These are phyloP conservation scores for Dactylella cylindrospora DNA, from an alignment of 2,329 filamentous ascomycete species.

Conservation along the genomic window DNA sequence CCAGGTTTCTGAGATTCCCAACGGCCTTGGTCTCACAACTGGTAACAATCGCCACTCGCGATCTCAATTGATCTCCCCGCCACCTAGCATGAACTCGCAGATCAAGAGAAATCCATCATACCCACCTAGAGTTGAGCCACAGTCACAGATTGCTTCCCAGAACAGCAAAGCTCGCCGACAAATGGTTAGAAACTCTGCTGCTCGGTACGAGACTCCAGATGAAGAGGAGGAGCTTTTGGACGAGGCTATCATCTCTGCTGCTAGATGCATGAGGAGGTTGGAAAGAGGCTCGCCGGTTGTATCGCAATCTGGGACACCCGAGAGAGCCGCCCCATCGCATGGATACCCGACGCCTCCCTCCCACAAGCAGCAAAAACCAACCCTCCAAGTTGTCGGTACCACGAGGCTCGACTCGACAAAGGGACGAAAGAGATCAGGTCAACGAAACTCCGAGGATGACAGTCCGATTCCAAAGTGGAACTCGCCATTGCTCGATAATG, in stretches of 20 bases:
- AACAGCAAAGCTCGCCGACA: slow-evolving; percentile 62
- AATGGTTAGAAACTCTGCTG: slow-evolving; percentile 58
- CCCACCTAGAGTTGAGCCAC: slow-evolving; percentile 53
- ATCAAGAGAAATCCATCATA: slow-evolving; percentile 51
- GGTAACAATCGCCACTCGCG: slow-evolving; percentile 41
- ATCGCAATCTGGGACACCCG: slow-evolving; percentile 59
- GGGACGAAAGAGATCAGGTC: slow-evolving; percentile 65
- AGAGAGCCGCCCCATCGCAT: slow-evolving; percentile 44
- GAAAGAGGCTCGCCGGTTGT: slow-evolving; percentile 65
- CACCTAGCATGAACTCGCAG: slow-evolving; percentile 55
- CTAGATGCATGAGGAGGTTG: slow-evolving; percentile 57
- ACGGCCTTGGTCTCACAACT: slow-evolving; percentile 18
- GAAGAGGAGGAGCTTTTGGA: slow-evolving; percentile 96
- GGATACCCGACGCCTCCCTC: slow-evolving; percentile 73
- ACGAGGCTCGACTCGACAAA: slow-evolving; percentile 64
- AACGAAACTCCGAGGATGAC: slow-evolving; percentile 60
- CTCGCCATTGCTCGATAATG: slow-evolving; percentile 91
- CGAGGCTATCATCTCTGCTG: slow-evolving; percentile 59
- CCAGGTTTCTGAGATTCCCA: slow-evolving; percentile 40
- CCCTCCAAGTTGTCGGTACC: slow-evolving; percentile 63
- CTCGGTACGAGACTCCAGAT: slow-evolving; percentile 90
- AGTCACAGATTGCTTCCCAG: slow-evolving; percentile 58
- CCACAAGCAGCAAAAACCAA: slow-evolving; percentile 73
- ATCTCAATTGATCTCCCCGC: slow-evolving; percentile 42
- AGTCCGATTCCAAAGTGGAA: slow-evolving; percentile 74